Conservation (phyloP, 305 asterid species). For the Ilex paraguariensis region DNA sequence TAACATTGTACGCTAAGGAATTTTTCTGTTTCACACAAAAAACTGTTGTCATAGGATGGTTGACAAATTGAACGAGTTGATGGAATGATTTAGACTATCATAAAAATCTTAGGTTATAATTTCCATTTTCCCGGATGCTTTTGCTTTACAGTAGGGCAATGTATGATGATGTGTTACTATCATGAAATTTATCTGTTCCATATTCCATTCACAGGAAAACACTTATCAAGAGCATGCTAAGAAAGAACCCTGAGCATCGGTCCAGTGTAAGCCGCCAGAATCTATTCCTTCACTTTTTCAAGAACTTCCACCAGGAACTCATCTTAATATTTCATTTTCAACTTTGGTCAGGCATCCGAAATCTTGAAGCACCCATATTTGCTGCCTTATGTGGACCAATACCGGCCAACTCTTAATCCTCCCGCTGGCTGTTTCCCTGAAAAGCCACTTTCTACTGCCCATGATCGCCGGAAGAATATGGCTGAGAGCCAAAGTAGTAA, state of each 20-base stretch:
- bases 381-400: conserved; percentile 71
- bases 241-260: conserved; percentile 97
- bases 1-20: too few species aligned
- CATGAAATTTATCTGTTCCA: not conserved
- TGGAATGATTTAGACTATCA: too few species aligned
- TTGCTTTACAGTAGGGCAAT: too few species aligned
- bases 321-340: conserved; percentile 9
- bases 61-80: too few species aligned
- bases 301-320: not conserved
- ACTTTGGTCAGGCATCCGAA: conserved; percentile 69
- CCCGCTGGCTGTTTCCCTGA: conserved; percentile 27
- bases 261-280: conserved; percentile 59
- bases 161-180: too few species aligned
- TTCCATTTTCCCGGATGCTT: too few species aligned
- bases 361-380: conserved; percentile 85
- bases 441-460: conserved; percentile 35
- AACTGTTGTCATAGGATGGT: too few species aligned
- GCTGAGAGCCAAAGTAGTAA: conserved; percentile 87
- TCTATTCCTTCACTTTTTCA: conserved; percentile 7
- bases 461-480: conserved; percentile 48
- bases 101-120: too few species aligned
- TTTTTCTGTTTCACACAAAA: too few species aligned
- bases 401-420: conserved; percentile 51
- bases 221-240: conserved; percentile 90
- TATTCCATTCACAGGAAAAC: conserved; percentile 53